phyloP scores from a whole-genome alignment of 352 stramenopile species.

The Globisporangium irregulare region DNA sequence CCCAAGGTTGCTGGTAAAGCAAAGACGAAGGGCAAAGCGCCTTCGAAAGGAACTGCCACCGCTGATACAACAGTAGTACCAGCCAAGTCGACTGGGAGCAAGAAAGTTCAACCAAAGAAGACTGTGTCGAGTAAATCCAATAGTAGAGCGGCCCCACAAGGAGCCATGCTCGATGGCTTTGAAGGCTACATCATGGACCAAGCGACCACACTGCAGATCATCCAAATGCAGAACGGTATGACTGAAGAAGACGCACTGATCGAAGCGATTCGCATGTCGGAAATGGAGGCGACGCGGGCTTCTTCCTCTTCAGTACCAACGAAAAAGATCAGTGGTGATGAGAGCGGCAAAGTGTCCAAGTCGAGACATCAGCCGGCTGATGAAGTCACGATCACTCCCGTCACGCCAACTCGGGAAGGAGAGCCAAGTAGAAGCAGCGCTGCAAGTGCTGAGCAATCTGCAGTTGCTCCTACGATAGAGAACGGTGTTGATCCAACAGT shows the following conservation, averaged over 20 bases:
- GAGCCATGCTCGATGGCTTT: not conserved
- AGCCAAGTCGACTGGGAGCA: not conserved
- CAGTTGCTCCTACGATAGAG: not conserved
- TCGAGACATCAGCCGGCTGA: not conserved
- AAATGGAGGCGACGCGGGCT: conserved; percentile 18
- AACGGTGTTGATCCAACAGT: not conserved
- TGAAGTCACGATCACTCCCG: not conserved
- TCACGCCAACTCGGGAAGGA: not conserved
- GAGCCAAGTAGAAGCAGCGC: not conserved
- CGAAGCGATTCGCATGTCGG: conserved; percentile 64
- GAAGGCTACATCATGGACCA: conserved; percentile 30
- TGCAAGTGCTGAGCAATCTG: not conserved
- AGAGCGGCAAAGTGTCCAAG: no score
- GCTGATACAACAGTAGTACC: not conserved
- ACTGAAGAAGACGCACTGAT: conserved; percentile 69
- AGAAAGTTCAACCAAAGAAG: conserved; percentile 13
- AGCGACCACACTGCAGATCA: conserved; percentile 37
- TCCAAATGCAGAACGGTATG: conserved; percentile 68
- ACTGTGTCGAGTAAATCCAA: not conserved
- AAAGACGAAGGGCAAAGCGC: not conserved
- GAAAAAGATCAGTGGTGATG: not conserved
- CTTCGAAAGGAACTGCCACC: not conserved
- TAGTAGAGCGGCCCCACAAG: not conserved
- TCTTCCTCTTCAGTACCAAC: not conserved
- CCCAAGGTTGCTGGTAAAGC: not conserved